These are phyloP conservation scores for Jackrogersella minutella DNA, from an alignment of 495 filamentous ascomycete species.

Conservation along the genomic window DNA sequence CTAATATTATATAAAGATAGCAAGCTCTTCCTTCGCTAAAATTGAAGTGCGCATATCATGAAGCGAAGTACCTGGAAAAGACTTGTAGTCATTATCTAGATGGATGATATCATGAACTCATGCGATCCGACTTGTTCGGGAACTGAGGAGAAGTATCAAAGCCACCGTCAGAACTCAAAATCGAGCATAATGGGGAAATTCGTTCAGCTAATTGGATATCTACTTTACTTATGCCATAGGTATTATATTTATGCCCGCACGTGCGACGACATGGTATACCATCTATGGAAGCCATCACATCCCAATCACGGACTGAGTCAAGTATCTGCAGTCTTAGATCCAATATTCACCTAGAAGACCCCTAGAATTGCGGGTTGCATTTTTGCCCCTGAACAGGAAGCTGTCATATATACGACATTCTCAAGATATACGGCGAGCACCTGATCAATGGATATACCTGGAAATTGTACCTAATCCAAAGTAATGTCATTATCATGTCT, in stretches of 20 bases:
- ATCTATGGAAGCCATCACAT: not conserved
- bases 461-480: not conserved
- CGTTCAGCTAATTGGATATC: not conserved
- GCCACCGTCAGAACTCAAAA: conserved; percentile 14
- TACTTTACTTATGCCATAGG: not conserved
- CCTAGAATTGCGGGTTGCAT: not conserved
- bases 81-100: not conserved
- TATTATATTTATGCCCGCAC: not conserved
- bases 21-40: not conserved
- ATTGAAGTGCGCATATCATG: not conserved
- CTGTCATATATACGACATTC: not conserved
- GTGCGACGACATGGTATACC: not conserved
- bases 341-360: not conserved
- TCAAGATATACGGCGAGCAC: not conserved
- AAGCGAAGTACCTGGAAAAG: not conserved
- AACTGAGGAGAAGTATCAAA: not conserved
- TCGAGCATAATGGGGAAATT: not conserved
- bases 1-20: not conserved
- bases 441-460: not conserved
- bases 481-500: conserved; percentile 25
- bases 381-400: not conserved
- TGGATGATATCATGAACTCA: conserved; percentile 23
- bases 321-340: not conserved
- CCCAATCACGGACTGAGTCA: not conserved
- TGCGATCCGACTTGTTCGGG: conserved; percentile 3